Evolutionary conservation across 257 asterid species (phyloP).

Genomic region (Capsicum baccatum): DNA sequence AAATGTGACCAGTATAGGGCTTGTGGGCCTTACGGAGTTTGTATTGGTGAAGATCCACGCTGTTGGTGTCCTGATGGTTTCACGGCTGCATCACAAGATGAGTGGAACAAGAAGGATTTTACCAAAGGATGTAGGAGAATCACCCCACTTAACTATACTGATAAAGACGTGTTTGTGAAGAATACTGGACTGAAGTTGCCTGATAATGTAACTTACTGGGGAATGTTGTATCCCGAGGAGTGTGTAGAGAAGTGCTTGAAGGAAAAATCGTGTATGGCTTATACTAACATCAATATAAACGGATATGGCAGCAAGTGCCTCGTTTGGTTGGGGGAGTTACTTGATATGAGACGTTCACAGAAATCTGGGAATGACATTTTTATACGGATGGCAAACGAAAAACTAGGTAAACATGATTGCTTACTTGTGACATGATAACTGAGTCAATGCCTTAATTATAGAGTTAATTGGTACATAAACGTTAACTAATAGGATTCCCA

Average conservation of each 20-base stretch:
- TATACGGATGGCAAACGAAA: constrained; percentile 49
- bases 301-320: constrained; percentile 42
- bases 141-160: constrained; percentile 36
- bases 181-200: constrained; percentile 43
- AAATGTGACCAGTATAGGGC: constrained; percentile 45
- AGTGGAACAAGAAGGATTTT: constrained; percentile 38
- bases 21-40: constrained; percentile 52
- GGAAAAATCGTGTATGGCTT: constrained; percentile 49
- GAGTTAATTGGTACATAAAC: background rate
- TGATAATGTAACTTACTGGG: constrained; percentile 35
- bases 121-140: constrained; percentile 40
- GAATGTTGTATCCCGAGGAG: constrained; percentile 22
- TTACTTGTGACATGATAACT: background rate
- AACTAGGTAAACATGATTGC: constrained; percentile 37
- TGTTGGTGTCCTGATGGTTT: constrained; percentile 51
- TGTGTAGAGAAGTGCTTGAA: constrained; percentile 41
- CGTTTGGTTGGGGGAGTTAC: constrained; percentile 42
- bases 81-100: constrained; percentile 32
- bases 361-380: constrained; percentile 38
- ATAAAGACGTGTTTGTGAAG: constrained; percentile 45
- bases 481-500: background rate
- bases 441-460: background rate
- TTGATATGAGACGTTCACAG: constrained; percentile 41
- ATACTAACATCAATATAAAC: constrained; percentile 36
- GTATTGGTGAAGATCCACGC: constrained; percentile 32